phyloP scores from a whole-genome alignment of 306 rosid species.

The Carpinus viminea region DNA sequence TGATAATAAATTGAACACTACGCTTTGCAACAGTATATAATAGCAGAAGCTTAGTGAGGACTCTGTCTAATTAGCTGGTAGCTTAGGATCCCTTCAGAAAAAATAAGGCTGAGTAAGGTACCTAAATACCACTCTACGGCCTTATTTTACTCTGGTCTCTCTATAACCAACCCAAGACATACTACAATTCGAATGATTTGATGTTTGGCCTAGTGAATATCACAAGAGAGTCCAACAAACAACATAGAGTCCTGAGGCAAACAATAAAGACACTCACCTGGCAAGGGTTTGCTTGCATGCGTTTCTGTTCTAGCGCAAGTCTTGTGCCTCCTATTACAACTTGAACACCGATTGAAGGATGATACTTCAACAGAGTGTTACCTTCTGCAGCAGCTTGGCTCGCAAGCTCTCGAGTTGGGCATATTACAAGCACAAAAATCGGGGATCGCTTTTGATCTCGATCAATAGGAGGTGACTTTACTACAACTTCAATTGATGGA shows the following conservation, averaged over 20 bases:
- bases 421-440: constrained; percentile 80
- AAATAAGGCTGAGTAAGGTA: background rate
- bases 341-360: constrained; percentile 85
- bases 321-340: constrained; percentile 97
- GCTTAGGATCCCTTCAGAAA: background rate
- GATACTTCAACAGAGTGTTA: constrained; percentile 71
- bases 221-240: background rate
- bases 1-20: background rate
- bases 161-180: background rate
- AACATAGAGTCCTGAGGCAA: constrained; percentile 4
- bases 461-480: constrained; percentile 57
- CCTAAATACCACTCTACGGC: background rate
- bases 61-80: constrained; percentile 8
- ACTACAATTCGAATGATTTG: constrained; percentile 13
- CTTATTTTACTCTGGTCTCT: background rate
- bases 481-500: constrained; percentile 89
- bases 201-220: constrained; percentile 8
- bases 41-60: background rate
- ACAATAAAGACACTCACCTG: constrained; percentile 55
- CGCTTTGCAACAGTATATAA: constrained; percentile 9
- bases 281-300: constrained; percentile 89
- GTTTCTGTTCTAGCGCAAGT: constrained; percentile 83
- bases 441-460: constrained; percentile 77
- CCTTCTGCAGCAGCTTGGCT: constrained; percentile 92
- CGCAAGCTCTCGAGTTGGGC: constrained; percentile 99